These are phyloP conservation scores for Pascua sp. DNA, from an alignment of 1,284 basidiomycete species.

Conservation along the genomic window DNA sequence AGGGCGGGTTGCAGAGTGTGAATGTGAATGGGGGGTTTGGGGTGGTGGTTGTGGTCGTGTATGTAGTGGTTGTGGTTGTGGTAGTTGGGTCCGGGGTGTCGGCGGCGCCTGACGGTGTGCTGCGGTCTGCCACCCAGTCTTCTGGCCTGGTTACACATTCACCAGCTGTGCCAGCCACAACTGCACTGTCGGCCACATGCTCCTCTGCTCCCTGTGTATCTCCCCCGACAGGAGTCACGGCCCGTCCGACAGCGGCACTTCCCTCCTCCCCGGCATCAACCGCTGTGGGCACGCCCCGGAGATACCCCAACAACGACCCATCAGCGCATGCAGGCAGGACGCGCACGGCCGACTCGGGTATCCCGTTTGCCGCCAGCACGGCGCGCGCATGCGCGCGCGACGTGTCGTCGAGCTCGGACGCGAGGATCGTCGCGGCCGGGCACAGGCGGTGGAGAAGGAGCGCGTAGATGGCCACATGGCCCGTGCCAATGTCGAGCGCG, in stretches of 20 bases:
- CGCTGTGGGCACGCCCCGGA: background rate
- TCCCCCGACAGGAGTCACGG: too few species aligned
- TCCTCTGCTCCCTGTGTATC: too few species aligned
- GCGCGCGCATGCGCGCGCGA: constrained; percentile 58
- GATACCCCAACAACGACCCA: background rate
- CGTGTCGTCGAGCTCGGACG: constrained; percentile 63
- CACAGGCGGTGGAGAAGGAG: constrained; percentile 65
- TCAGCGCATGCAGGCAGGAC: background rate
- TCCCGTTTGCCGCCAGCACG: constrained; percentile 59
- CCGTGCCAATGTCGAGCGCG: constrained; percentile 68
- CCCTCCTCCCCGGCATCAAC: background rate
- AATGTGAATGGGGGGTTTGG: constrained; percentile 49
- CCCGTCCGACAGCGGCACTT: too few species aligned
- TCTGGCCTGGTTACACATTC: too few species aligned
- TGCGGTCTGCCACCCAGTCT: too few species aligned
- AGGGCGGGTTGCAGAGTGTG: constrained; percentile 94
- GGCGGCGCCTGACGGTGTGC: too few species aligned
- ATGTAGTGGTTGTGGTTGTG: too few species aligned
- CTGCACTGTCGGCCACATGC: too few species aligned
- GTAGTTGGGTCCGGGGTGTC: too few species aligned
- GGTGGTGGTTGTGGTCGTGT: too few species aligned
- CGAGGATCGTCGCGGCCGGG: constrained; percentile 60
- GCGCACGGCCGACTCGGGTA: constrained; percentile 31
- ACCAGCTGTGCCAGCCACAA: too few species aligned
- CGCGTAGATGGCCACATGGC: constrained; percentile 85